These are phyloP conservation scores for Chrysoporthe deuterocubensis DNA, from an alignment of 2,329 filamentous ascomycete genomes.

Conservation along the genomic window DNA sequence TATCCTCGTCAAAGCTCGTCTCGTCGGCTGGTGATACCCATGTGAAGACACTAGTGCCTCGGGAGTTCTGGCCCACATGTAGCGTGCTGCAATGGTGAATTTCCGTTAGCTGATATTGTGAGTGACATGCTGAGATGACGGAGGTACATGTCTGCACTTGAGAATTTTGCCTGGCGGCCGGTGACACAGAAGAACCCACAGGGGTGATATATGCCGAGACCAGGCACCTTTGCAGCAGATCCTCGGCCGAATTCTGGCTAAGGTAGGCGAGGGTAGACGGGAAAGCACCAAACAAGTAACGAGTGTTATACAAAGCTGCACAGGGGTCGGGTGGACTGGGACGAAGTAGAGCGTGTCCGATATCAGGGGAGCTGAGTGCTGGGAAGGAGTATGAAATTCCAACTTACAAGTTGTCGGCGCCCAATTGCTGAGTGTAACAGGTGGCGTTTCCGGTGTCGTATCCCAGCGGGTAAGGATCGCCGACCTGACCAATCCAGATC, in stretches of 20 bases:
- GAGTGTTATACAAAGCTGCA: neutral
- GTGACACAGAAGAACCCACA: conserved; percentile 1
- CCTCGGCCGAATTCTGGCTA: conserved; percentile 21
- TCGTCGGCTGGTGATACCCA: conserved; percentile 36
- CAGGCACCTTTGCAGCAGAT: conserved; percentile 10
- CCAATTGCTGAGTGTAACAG: conserved; percentile 34
- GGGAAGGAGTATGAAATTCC: neutral
- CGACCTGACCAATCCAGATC: conserved; percentile 39
- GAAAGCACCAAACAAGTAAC: neutral
- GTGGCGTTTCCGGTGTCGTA: conserved; percentile 31
- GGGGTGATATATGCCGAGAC: conserved; percentile 13
- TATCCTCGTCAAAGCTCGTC: conserved; percentile 36
- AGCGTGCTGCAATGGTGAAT: conserved; percentile 32
- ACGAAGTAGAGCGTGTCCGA: conserved; percentile 10
- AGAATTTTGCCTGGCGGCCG: conserved; percentile 2
- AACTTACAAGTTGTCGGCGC: conserved; percentile 37
- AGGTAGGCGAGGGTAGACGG: neutral
- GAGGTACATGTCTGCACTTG: neutral
- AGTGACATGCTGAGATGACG: neutral
- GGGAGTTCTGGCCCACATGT: conserved; percentile 37
- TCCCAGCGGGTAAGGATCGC: conserved; percentile 36
- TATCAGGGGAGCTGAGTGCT: neutral
- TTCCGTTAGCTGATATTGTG: conserved; percentile 1
- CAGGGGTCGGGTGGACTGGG: conserved; percentile 4
- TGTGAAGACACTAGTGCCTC: conserved; percentile 38